Conservation (phyloP, 257 asterid genomes). For the Linderniella brevidens region DNA sequence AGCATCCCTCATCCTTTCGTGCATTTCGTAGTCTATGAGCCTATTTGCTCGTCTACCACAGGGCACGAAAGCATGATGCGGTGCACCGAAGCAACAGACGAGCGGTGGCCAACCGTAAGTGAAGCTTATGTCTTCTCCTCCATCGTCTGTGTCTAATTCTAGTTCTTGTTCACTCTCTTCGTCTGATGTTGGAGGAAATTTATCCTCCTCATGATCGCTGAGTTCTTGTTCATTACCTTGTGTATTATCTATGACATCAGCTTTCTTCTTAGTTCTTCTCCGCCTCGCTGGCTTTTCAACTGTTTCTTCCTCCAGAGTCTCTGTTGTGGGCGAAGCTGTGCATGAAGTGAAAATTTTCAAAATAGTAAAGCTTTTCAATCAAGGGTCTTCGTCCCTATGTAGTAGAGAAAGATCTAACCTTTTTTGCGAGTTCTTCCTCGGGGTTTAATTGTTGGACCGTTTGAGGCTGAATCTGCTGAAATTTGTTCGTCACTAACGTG, state of each 20-base stretch:
- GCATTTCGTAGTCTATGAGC: conserved; percentile 59
- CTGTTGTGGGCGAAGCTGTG: conserved; percentile 33
- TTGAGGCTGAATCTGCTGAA: conserved; percentile 16
- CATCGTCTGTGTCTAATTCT: conserved; percentile 45
- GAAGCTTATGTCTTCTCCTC: conserved; percentile 78
- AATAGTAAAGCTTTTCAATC: neutral
- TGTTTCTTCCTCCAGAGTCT: conserved; percentile 27
- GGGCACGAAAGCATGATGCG: conserved; percentile 74
- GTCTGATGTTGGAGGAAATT: conserved; percentile 17
- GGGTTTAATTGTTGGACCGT: conserved; percentile 26
- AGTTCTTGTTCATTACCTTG: conserved; percentile 26
- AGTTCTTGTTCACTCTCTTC: conserved; percentile 33
- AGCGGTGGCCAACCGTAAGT: conserved; percentile 97
- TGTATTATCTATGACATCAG: conserved; percentile 17
- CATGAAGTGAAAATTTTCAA: neutral
- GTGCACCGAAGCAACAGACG: conserved; percentile 89
- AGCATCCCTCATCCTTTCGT: conserved; percentile 48
- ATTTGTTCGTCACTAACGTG: conserved; percentile 26
- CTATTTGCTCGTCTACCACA: conserved; percentile 68
- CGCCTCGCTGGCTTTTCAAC: conserved; percentile 33
- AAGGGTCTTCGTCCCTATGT: neutral
- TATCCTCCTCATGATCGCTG: conserved; percentile 32
- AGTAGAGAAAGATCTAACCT: conserved; percentile 27
- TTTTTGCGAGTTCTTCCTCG: conserved; percentile 34
- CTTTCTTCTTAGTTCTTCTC: conserved; percentile 46